Evolutionary conservation across 257 asterid genomes (phyloP).

Genomic region (Plantago ovata): DNA sequence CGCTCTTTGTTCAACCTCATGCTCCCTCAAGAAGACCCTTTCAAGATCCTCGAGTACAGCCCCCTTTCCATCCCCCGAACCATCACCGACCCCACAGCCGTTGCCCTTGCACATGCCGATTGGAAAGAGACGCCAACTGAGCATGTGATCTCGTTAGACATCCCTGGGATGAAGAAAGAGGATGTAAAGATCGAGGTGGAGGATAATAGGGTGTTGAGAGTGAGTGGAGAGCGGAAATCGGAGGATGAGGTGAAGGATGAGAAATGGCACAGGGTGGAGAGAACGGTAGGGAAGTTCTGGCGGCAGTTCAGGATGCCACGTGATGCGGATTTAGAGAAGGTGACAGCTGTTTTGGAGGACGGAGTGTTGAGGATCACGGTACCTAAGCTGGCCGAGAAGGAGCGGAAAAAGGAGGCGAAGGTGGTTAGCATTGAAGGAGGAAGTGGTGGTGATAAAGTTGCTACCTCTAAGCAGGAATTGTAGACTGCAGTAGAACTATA

Average conservation of each 20-base stretch:
- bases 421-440: constrained; percentile 36
- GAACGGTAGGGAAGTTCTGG: constrained; percentile 71
- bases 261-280: constrained; percentile 80
- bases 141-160: constrained; percentile 56
- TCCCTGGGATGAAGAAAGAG: constrained; percentile 71
- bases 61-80: constrained; percentile 26
- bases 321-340: constrained; percentile 53
- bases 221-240: constrained; percentile 66
- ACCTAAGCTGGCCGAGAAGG: constrained; percentile 52
- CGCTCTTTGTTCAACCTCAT: constrained; percentile 29
- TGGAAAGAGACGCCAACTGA: constrained; percentile 66
- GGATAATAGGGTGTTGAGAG: constrained; percentile 53
- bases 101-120: constrained; percentile 62
- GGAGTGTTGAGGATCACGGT: constrained; percentile 70
- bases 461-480: too few relatives aligned
- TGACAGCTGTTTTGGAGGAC: constrained; percentile 56
- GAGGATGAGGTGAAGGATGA: constrained; percentile 64
- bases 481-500: too few relatives aligned
- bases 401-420: constrained; percentile 45
- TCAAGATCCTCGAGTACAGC: constrained; percentile 39
- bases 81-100: constrained; percentile 13
- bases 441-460: too few relatives aligned
- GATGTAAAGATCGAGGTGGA: constrained; percentile 61
- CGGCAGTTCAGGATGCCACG: constrained; percentile 73
- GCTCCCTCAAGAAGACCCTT: constrained; percentile 37